Percentiles rank a stretch among this genome's conserved stretches.
phyloP scores from a whole-genome alignment of 148 eudicot genomes.

The Rhododendron kiyosumense region DNA sequence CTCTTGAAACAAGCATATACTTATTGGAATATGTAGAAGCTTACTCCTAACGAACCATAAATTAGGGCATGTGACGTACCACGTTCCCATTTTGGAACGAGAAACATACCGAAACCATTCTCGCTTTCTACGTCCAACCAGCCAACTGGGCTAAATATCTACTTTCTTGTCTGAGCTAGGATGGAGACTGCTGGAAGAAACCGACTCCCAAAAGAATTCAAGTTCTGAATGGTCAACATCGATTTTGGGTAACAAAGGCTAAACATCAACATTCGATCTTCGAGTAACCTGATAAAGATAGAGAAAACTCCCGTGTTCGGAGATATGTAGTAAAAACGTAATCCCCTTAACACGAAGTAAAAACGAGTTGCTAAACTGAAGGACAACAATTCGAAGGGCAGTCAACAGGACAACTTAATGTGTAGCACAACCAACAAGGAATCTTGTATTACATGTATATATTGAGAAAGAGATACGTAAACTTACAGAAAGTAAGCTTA shows the following conservation, averaged over 20 bases:
- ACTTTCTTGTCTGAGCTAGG: not conserved
- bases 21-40: not conserved
- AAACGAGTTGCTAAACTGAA: not conserved
- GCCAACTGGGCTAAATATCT: not conserved
- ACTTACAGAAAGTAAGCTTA: not conserved
- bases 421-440: not conserved
- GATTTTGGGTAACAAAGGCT: not conserved
- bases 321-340: not conserved
- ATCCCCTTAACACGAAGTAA: not conserved
- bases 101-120: not conserved
- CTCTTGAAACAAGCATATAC: not conserved
- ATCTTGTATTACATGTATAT: slow-evolving; percentile 2
- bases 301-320: not conserved
- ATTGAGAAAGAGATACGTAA: not conserved
- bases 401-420: not conserved
- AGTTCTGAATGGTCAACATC: not conserved
- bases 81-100: not conserved
- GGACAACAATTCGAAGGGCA: not conserved
- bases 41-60: not conserved
- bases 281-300: not conserved
- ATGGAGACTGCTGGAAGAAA: not conserved
- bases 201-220: not conserved
- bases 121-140: not conserved
- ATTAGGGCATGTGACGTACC: not conserved
- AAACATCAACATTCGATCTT: not conserved